Conservation (phyloP, 371 early-diverging fungal genomes). For the Rhizomucor pusillus region DNA sequence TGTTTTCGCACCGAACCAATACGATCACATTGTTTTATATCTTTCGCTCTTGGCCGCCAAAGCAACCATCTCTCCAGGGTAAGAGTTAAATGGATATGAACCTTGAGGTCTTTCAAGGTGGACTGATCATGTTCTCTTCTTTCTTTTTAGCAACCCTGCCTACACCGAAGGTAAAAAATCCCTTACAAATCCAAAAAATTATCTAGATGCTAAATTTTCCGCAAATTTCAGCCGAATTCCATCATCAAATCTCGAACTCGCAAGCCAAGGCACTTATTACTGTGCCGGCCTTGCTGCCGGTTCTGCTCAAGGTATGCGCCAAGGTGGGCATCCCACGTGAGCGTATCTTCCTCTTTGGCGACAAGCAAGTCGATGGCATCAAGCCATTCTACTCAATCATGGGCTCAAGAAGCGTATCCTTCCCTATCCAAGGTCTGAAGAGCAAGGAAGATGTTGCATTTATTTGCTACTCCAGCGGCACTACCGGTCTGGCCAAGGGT, state of each 20-base stretch:
- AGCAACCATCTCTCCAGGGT: constrained; percentile 39
- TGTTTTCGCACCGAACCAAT: constrained; percentile 67
- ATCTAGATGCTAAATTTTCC: too few species aligned
- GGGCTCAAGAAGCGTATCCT: constrained; percentile 13
- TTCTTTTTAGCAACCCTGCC: constrained; percentile 13
- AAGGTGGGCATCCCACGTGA: constrained; percentile 47
- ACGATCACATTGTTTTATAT: constrained; percentile 34
- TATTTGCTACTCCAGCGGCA: constrained; percentile 88
- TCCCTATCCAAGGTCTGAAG: constrained; percentile 22
- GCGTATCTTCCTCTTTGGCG: constrained; percentile 58
- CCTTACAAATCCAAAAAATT: too few species aligned
- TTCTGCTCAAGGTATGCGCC: constrained; percentile 48
- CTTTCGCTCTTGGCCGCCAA: constrained; percentile 38
- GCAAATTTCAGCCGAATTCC: constrained; percentile 13
- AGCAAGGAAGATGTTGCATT: constrained; percentile 60
- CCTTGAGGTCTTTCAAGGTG: neutral
- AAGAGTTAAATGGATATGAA: neutral
- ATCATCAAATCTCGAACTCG: constrained; percentile 19
- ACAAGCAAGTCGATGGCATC: constrained; percentile 31
- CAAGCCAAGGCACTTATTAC: constrained; percentile 55
- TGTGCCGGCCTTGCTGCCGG: constrained; percentile 40
- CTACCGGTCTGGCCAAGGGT: constrained; percentile 71
- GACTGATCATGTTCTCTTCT: neutral
- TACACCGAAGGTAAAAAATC: constrained; percentile 20
- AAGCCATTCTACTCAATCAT: constrained; percentile 16